Evolutionary conservation across 768 basidiomycete species (phyloP).

Genomic region (Termitomyces sp.): DNA sequence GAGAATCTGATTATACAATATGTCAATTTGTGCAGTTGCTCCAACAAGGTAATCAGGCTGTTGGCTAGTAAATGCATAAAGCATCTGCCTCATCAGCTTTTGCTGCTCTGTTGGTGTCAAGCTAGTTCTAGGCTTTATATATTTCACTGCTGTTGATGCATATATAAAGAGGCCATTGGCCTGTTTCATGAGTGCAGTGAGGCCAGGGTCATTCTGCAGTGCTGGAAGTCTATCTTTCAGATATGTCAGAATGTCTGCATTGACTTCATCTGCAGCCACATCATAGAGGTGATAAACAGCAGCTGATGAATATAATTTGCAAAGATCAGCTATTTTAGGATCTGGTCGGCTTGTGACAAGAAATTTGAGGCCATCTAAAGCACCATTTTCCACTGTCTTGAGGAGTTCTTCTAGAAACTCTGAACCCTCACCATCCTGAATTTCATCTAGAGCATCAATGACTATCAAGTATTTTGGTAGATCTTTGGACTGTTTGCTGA

Average conservation of each 20-base stretch:
- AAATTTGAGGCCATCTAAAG: neutral
- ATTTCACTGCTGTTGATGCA: neutral
- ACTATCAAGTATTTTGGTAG: neutral
- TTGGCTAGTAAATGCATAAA: neutral
- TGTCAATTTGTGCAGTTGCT: neutral
- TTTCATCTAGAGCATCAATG: neutral
- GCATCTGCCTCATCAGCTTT: neutral
- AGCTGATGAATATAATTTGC: neutral
- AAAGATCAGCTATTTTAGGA: neutral
- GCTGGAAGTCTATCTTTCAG: neutral
- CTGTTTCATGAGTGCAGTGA: neutral
- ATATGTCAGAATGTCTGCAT: neutral
- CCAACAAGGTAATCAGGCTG: neutral
- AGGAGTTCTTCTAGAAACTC: neutral
- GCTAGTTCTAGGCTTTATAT: neutral
- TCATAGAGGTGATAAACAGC: too few species aligned
- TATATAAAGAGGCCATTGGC: neutral
- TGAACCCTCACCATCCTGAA: neutral
- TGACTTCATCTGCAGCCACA: neutral
- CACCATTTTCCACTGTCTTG: neutral
- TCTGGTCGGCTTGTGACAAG: neutral
- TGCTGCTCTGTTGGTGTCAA: too few species aligned
- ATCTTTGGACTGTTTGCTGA: neutral
- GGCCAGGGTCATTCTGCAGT: neutral
- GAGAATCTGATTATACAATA: neutral